Base-by-base conservation (phyloP, 306 rosid genomes). In the Boehmeria nivea region DNA sequence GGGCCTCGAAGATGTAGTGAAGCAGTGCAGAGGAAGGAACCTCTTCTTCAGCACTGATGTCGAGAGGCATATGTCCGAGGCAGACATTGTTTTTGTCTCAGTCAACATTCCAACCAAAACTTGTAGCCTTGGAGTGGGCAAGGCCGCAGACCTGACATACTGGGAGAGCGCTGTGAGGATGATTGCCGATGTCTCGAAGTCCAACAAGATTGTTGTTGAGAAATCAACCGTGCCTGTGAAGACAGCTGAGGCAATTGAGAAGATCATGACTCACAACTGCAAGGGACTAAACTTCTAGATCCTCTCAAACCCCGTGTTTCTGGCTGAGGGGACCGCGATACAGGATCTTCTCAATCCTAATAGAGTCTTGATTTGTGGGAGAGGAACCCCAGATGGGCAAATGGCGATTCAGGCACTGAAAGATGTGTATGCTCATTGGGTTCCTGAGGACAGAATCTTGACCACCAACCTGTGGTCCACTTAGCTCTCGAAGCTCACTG, bases 111-210 rank as follows among this genome's bases (percentile, higher is more conserved):
- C 95, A 0, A 87, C 95, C 1, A 87, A 87, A 69, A 57, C 84
- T 3, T 59, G 51, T 24, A 93, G 95, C 2, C 75, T 83, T 8
- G 95, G 95, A 63, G 95, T 93, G 13, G 95, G 95, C 36, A 83
- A 79, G 56, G 93, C 95, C 0, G 84, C 95, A 23, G 94, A 87
- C 63, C 71, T 87, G 73, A 81, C 95, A 1, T 87, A 87, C 12
- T 87, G 95, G 95, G 95, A 87, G 58, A 83, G 89, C 22, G 88
- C 95, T 37, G 93, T 93, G 9, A 57, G 95, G 58, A 72, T 87
- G 89, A 77, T 87, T 10, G 94, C 95, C 1, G 75, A 81, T 58
- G 84, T 71, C 12, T 83, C 89, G 6, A 72, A 68, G 36, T 81
- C 87, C 21, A 60, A 81, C 54, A 87, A 87, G 63, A 81, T 83